A percentile compares a stretch with the other conserved stretches of the same genome.
phyloP scores from a whole-genome alignment of 352 stramenopile genomes.

The Phytopythium ostracodes region DNA sequence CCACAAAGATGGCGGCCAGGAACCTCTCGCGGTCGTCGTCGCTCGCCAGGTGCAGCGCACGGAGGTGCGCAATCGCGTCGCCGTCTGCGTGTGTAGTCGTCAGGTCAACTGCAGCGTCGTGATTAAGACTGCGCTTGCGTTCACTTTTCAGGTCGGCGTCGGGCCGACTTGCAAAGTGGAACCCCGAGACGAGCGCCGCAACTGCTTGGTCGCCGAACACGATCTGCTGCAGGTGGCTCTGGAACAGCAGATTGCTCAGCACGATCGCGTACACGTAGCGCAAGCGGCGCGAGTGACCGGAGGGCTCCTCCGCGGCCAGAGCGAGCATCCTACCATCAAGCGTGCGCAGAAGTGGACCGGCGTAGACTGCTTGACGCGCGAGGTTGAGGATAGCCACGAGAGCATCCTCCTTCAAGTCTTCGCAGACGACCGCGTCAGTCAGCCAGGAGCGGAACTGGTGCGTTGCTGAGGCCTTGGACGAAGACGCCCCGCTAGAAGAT shows the following conservation, averaged over 20 bases:
- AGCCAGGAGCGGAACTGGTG: constrained; percentile 12
- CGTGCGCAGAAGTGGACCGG: constrained; percentile 45
- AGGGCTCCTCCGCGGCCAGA: constrained; percentile 27
- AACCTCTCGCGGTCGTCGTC: constrained; percentile 66
- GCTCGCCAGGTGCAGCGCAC: constrained; percentile 41
- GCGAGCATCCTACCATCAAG: constrained; percentile 56
- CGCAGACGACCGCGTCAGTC: constrained; percentile 19
- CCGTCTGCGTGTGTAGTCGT: background rate
- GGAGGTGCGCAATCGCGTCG: constrained; percentile 20
- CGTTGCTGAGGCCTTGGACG: background rate
- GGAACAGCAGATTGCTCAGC: constrained; percentile 67
- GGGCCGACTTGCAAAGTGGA: constrained; percentile 28
- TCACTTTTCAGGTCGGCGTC: background rate
- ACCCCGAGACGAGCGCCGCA: constrained; percentile 44
- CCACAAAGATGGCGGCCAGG: constrained; percentile 56
- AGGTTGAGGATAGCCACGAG: constrained; percentile 65
- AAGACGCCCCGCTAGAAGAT: background rate
- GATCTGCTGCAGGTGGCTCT: constrained; percentile 56
- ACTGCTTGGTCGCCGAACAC: constrained; percentile 59
- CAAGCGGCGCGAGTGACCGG: constrained; percentile 31
- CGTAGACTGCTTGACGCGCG: constrained; percentile 38
- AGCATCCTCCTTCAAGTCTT: constrained; percentile 62
- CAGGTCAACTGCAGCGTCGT: background rate
- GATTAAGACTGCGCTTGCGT: constrained; percentile 1
- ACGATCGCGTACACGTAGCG: constrained; percentile 62